Evolutionary conservation across 768 basidiomycete genomes (phyloP).

Genomic region (Mycena leptocephala): DNA sequence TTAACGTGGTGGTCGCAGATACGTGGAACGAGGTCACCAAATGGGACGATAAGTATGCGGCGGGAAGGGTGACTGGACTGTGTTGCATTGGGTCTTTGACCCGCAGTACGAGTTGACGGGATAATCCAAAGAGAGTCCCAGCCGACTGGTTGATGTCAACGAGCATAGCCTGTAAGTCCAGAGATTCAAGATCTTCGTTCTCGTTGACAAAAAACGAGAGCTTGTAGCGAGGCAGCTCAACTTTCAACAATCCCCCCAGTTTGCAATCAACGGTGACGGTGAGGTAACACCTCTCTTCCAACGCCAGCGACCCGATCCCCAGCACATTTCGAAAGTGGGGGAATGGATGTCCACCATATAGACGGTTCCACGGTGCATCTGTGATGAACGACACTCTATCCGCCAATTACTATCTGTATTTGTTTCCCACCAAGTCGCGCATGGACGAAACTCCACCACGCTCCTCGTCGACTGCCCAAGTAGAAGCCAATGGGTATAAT

Average conservation of each 20-base stretch:
- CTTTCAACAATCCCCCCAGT: conserved; percentile 37
- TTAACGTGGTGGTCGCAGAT: conserved; percentile 38
- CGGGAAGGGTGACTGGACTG: conserved; percentile 42
- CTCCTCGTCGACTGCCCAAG: conserved; percentile 10
- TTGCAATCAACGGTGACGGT: conserved; percentile 22
- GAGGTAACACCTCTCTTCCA: conserved; percentile 39
- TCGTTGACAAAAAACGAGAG: conserved; percentile 59
- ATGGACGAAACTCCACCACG: conserved; percentile 52
- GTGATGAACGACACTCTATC: conserved; percentile 39
- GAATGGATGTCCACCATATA: conserved; percentile 47
- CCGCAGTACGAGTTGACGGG: conserved; percentile 57
- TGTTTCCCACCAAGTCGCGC: conserved; percentile 45
- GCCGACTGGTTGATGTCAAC: conserved; percentile 58
- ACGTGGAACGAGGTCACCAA: conserved; percentile 47
- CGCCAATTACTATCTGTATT: conserved; percentile 48
- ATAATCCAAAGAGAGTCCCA: conserved; percentile 63
- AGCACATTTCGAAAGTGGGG: conserved; percentile 42
- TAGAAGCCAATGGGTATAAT: conserved; percentile 55
- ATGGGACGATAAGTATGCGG: conserved; percentile 55
- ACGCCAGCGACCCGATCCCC: conserved; percentile 31
- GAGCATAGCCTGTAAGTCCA: conserved; percentile 58
- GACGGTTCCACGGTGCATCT: conserved; percentile 22
- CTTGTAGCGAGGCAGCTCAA: conserved; percentile 58
- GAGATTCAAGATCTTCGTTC: conserved; percentile 54
- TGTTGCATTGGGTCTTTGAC: conserved; percentile 36